A percentile compares a stretch with the other conserved stretches of the same genome.
phyloP scores from a whole-genome alignment of 148 eudicot genomes.

The Simmondsia chinensis region DNA sequence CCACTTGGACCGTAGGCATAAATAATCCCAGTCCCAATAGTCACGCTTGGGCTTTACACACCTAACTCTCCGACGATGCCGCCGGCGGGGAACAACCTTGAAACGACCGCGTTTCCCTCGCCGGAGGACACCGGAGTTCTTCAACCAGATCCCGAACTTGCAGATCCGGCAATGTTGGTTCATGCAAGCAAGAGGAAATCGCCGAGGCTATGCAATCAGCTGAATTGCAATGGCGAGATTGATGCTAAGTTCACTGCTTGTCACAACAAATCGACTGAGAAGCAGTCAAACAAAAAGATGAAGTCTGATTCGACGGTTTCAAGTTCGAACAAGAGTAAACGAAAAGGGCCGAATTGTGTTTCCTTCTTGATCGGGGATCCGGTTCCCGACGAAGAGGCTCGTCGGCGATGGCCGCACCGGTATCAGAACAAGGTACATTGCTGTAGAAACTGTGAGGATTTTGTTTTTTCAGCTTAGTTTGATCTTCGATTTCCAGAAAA shows the following conservation, averaged over 20 bases:
- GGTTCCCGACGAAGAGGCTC: slow-evolving; percentile 30
- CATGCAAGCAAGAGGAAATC: slow-evolving; percentile 8
- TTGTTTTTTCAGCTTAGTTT: background rate
- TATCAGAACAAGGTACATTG: slow-evolving; percentile 24
- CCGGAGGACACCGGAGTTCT: too few relatives aligned
- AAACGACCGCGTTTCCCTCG: too few relatives aligned
- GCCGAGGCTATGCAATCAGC: slow-evolving; percentile 11
- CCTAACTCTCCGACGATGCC: too few relatives aligned
- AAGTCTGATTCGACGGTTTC: background rate
- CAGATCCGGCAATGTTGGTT: slow-evolving; percentile 14
- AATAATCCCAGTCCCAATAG: too few relatives aligned
- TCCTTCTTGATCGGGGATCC: slow-evolving; percentile 39
- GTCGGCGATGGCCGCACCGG: slow-evolving; percentile 38
- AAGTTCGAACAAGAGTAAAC: slow-evolving; percentile 5
- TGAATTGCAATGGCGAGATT: background rate
- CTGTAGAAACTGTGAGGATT: background rate
- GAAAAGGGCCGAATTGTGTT: background rate
- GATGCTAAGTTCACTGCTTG: slow-evolving; percentile 2
- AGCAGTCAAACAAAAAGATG: background rate
- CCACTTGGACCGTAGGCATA: too few relatives aligned
- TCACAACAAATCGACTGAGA: slow-evolving; percentile 3
- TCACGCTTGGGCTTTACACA: too few relatives aligned
- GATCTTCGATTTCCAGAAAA: background rate
- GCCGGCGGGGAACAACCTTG: too few relatives aligned
- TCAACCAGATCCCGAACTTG: too few relatives aligned